Conservation (phyloP, 2,329 filamentous ascomycete genomes). For the Ophiostoma sp. region DNA sequence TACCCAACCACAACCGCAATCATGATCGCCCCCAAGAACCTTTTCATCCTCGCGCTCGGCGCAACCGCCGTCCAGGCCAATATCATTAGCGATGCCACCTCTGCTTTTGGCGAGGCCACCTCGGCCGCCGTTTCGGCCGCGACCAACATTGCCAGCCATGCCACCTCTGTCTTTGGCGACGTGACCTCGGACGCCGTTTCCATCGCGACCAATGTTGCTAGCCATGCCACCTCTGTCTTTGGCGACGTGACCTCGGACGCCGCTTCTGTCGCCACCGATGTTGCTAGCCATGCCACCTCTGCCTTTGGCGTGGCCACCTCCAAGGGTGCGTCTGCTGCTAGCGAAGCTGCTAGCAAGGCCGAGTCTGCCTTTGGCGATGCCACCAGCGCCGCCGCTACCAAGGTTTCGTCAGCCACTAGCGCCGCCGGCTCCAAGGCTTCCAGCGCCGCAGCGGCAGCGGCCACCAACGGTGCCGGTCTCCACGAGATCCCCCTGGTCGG, state of each 20-base stretch:
- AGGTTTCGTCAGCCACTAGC: not conserved
- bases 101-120: not conserved
- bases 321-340: not conserved
- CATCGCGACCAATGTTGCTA: not conserved
- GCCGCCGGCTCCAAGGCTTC: constrained; percentile 1
- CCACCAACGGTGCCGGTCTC: not conserved
- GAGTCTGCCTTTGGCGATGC: not conserved
- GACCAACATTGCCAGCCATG: not conserved
- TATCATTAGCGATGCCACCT: not conserved
- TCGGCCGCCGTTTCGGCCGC: not conserved
- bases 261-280: not conserved
- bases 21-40: not conserved
- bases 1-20: not conserved
- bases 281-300: not conserved
- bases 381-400: not conserved
- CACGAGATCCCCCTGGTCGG: not conserved
- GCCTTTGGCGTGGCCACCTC: not conserved
- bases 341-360: not conserved
- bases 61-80: not conserved
- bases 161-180: constrained; percentile 5
- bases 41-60: constrained; percentile 6
- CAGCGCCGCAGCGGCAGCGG: not conserved
- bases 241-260: constrained; percentile 1
- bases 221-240: constrained; percentile 8
- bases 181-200: not conserved